Percentiles rank a stretch among this genome's conserved stretches.
Conservation (phyloP, 176 grass and related monocot species). For the Cenchrus purpureus region DNA sequence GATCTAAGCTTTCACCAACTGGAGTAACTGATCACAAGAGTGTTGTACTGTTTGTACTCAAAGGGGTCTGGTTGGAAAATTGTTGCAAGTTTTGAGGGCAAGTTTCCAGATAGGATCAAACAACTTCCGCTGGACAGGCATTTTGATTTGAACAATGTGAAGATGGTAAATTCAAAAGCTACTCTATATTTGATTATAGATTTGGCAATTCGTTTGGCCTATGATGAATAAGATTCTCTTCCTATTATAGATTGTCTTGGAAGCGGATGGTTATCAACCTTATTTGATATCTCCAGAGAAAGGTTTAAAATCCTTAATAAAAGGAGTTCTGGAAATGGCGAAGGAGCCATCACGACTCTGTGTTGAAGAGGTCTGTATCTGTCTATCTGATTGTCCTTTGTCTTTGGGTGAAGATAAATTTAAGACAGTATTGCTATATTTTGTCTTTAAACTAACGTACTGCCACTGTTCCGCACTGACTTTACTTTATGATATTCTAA, state of each 20-base stretch:
- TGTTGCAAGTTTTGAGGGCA: slow-evolving; percentile 93
- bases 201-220: slow-evolving; percentile 38
- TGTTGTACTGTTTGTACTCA: slow-evolving; percentile 24
- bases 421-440: slow-evolving; percentile 4
- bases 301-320: slow-evolving; percentile 88
- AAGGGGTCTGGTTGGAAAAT: slow-evolving; percentile 95
- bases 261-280: slow-evolving; percentile 96
- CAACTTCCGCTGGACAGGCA: slow-evolving; percentile 86
- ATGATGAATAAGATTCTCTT: slow-evolving; percentile 37
- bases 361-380: slow-evolving; percentile 71
- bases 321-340: slow-evolving; percentile 90
- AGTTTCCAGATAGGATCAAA: slow-evolving; percentile 95
- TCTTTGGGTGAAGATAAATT: slow-evolving; percentile 38
- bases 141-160: slow-evolving; percentile 94
- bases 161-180: slow-evolving; percentile 68
- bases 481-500: slow-evolving; percentile 37
- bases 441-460: slow-evolving; percentile 5
- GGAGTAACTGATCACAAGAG: slow-evolving; percentile 31
- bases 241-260: slow-evolving; percentile 79
- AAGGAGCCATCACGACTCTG: slow-evolving; percentile 92
- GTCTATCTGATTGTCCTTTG: background rate
- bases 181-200: slow-evolving; percentile 17
- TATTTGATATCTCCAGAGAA: slow-evolving; percentile 97
- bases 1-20: slow-evolving; percentile 24
- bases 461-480: background rate